phyloP scores from a whole-genome alignment of 2,329 filamentous ascomycete genomes.

The Leptographium radiaticola region DNA sequence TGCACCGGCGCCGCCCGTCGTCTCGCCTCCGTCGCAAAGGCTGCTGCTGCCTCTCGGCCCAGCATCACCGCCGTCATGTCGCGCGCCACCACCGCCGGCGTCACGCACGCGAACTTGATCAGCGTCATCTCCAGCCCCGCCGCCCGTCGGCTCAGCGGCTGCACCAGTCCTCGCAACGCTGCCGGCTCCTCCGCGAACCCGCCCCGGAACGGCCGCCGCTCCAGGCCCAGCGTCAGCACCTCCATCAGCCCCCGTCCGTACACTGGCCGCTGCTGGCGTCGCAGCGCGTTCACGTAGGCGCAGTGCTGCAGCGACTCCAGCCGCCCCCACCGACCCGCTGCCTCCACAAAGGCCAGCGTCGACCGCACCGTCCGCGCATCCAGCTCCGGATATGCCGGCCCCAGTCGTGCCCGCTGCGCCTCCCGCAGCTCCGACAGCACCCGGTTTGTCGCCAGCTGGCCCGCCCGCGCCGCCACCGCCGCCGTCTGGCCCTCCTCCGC shows the following conservation, averaged over 20 bases:
- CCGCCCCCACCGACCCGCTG: constrained; percentile 51
- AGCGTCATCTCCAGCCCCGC: constrained; percentile 61
- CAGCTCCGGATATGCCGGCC: constrained; percentile 38
- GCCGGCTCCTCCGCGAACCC: constrained; percentile 65
- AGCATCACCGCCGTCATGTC: constrained; percentile 59
- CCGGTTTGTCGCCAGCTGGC: constrained; percentile 56
- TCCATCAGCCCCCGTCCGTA: constrained; percentile 74
- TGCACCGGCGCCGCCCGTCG: constrained; percentile 42
- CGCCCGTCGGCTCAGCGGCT: constrained; percentile 60
- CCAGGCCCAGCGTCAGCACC: constrained; percentile 51
- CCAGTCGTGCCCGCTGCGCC: constrained; percentile 50
- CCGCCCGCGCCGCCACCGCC: constrained; percentile 38
- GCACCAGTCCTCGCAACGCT: constrained; percentile 53
- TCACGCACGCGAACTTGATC: constrained; percentile 83
- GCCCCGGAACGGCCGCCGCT: constrained; percentile 45
- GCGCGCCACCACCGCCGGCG: constrained; percentile 72
- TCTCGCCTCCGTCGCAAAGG: constrained; percentile 43
- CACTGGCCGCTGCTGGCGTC: constrained; percentile 66
- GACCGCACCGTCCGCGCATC: constrained; percentile 57
- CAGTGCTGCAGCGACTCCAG: constrained; percentile 72
- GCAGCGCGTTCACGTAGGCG: constrained; percentile 67
- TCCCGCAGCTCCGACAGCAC: constrained; percentile 59
- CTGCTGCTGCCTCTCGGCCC: constrained; percentile 43
- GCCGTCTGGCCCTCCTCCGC: constrained; percentile 53
- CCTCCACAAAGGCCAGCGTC: constrained; percentile 61